A percentile compares a stretch with the other conserved stretches of the same genome.
phyloP scores from a whole-genome alignment of 495 filamentous ascomycete species.

The Jackrogersella multiformis region DNA sequence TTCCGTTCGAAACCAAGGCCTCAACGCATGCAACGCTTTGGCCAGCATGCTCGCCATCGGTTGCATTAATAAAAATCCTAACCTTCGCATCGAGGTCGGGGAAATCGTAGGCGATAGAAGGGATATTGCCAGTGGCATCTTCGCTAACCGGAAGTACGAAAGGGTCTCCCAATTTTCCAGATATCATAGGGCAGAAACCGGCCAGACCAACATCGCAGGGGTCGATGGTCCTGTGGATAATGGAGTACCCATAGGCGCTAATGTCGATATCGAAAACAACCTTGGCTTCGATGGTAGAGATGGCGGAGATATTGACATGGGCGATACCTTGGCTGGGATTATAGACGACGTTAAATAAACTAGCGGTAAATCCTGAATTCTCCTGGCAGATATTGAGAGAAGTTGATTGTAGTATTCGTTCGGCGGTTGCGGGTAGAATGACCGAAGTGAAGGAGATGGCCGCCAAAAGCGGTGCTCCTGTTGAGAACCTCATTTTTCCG shows the following conservation, averaged over 20 bases:
- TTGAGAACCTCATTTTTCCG: conserved; percentile 27
- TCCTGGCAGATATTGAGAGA: conserved; percentile 81
- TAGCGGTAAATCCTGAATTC: conserved; percentile 82
- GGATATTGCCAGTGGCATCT: conserved; percentile 69
- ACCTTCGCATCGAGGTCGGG: conserved; percentile 95
- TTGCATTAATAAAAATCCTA: conserved; percentile 80
- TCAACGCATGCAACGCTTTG: conserved; percentile 85
- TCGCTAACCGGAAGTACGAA: conserved; percentile 69
- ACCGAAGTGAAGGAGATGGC: conserved; percentile 44
- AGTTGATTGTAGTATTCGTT: conserved; percentile 69
- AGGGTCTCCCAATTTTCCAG: conserved; percentile 78
- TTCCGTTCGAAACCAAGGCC: conserved; percentile 86
- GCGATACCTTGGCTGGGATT: conserved; percentile 76
- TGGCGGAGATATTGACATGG: conserved; percentile 78
- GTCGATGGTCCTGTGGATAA: conserved; percentile 69
- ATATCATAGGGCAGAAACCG: conserved; percentile 92
- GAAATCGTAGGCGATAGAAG: conserved; percentile 86
- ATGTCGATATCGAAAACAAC: conserved; percentile 83
- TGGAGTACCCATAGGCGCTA: conserved; percentile 81
- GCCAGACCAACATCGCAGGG: conserved; percentile 75
- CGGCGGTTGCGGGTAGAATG: conserved; percentile 45
- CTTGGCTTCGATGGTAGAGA: conserved; percentile 84
- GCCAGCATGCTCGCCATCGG: conserved; percentile 58
- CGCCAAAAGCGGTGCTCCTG: conserved; percentile 27
- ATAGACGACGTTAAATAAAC: conserved; percentile 82